Evolutionary conservation across 495 filamentous ascomycete genomes (phyloP), one percentile per base, ranked within the genome.

Genomic region (Penicillium soppii): DNA sequence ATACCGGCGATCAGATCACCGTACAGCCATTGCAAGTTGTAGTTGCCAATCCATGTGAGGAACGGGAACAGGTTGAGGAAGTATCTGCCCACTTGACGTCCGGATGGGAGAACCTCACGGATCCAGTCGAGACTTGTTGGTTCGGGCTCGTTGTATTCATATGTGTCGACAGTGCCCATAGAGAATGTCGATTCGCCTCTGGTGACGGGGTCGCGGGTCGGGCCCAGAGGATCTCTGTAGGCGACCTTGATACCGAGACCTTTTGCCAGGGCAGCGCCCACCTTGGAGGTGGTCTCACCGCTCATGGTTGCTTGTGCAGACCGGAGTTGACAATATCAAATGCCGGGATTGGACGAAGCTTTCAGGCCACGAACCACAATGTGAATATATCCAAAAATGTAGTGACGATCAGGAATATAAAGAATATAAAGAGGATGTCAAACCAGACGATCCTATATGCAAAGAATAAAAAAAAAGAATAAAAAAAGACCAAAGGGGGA

Each of bases 1-100:
- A 98, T 87, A 62, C 92, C 94, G 46, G 94, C 95, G 41, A 96
- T 84, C 36, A 97, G 64, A 71, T 98, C 94, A 48, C 92, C 92
- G 10, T 82, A 57, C 9, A 97, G 70, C 94, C 94, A 98, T 75
- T 89, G 83, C 37, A 83, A 3, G 65, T 98, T 98, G 67, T 98
- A 98, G 37, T 85, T 79, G 8, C 72, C 70, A 54, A 98, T 94
- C 94, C 94, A 98, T 1, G 82, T 77, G 15, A 88, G 57, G 59
- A 97, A 97, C 1, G 94, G 94, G 61, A 98, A 95, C 10, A 98
- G 70, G 13, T 77, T 82, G 29, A 77, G 58, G 20, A 84, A 39
- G 59, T 96, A 97, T 1, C 71, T 56, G 9, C 59, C 47, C 12
- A 87, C 17, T 10, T 87, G 78, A 1, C 52, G 53, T 6, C 71